Conservation (phyloP, 768 basidiomycete species). For the Auricularia heimuer region DNA sequence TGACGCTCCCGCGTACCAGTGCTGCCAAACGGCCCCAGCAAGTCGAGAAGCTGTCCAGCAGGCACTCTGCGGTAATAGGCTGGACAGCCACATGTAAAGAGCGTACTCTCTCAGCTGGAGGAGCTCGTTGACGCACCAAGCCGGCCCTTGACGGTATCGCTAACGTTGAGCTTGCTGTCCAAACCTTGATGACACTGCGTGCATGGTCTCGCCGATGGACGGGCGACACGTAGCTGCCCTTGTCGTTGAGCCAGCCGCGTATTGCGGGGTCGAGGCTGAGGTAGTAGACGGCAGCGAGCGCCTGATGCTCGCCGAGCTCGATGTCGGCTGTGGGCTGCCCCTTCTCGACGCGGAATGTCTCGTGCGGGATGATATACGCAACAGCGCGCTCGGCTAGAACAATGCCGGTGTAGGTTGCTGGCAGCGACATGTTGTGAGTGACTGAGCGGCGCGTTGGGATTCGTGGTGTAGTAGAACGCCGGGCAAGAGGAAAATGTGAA, state of each 20-base stretch:
- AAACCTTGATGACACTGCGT: slow-evolving; percentile 52
- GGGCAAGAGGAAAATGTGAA: too few species aligned
- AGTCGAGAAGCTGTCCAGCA: slow-evolving; percentile 59
- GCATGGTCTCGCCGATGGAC: slow-evolving; percentile 71
- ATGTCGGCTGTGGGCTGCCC: slow-evolving; percentile 11
- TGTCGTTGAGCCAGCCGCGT: slow-evolving; percentile 72
- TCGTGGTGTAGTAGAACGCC: too few species aligned
- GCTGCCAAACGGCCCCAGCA: slow-evolving; percentile 67
- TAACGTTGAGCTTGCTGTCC: slow-evolving; percentile 49
- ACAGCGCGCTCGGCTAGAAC: slow-evolving; percentile 69
- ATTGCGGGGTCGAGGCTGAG: slow-evolving; percentile 82
- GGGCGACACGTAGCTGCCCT: slow-evolving; percentile 60
- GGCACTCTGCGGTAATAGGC: slow-evolving; percentile 33
- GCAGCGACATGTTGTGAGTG: slow-evolving; percentile 1
- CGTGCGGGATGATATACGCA: slow-evolving; percentile 49
- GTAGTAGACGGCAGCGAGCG: slow-evolving; percentile 68
- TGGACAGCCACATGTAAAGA: slow-evolving; percentile 1
- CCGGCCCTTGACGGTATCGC: slow-evolving; percentile 56
- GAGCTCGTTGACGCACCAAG: slow-evolving; percentile 50
- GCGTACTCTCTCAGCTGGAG: slow-evolving; percentile 48
- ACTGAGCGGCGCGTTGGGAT: too few species aligned
- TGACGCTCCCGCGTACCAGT: slow-evolving; percentile 41
- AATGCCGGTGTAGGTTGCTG: slow-evolving; percentile 46
- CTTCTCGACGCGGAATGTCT: slow-evolving; percentile 54
- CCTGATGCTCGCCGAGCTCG: slow-evolving; percentile 30